Percentiles rank a stretch among this genome's conserved stretches.
These are phyloP conservation scores for Cyberlindnera mycetangii DNA, from an alignment of 805 yeast species.

Conservation along the genomic window DNA sequence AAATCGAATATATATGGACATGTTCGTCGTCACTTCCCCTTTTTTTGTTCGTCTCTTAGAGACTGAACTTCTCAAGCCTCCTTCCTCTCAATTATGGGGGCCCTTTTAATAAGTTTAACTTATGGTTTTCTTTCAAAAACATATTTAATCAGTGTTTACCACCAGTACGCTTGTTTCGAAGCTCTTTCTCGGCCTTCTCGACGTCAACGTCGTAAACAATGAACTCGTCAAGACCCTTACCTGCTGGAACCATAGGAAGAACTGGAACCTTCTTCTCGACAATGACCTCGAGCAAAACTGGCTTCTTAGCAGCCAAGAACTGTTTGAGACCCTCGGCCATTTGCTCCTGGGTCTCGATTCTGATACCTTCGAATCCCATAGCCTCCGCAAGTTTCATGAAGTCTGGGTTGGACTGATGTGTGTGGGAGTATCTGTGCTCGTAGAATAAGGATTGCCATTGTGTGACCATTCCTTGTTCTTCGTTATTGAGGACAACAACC, in stretches of 20 bases:
- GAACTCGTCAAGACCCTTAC: conserved; percentile 91
- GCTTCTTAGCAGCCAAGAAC: conserved; percentile 68
- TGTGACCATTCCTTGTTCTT: conserved; percentile 99
- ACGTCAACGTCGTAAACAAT: conserved; percentile 80
- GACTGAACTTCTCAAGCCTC: background rate
- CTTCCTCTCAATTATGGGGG: background rate
- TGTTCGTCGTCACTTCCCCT: background rate
- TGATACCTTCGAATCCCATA: conserved; percentile 86
- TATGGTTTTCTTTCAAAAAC: background rate
- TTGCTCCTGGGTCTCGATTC: conserved; percentile 67
- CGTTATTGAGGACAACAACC: conserved; percentile 86
- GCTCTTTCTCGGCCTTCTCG: conserved; percentile 64
- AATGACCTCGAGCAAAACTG: conserved; percentile 84
- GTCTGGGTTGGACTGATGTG: conserved; percentile 94
- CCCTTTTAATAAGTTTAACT: background rate
- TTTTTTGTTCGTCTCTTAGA: conserved; percentile 5
- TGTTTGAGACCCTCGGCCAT: conserved; percentile 54
- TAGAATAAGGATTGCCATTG: conserved; percentile 99
- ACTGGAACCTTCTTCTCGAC: conserved; percentile 93
- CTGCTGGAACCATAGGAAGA: conserved; percentile 97
- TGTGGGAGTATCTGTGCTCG: conserved; percentile 96
- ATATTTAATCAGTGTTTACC: conserved; percentile 51
- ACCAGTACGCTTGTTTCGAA: conserved; percentile 70
- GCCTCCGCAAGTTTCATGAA: conserved; percentile 91
- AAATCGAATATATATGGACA: conserved; percentile 1